Base-by-base conservation (phyloP, 2,329 filamentous ascomycete species). In the Colletotrichum sp. region DNA sequence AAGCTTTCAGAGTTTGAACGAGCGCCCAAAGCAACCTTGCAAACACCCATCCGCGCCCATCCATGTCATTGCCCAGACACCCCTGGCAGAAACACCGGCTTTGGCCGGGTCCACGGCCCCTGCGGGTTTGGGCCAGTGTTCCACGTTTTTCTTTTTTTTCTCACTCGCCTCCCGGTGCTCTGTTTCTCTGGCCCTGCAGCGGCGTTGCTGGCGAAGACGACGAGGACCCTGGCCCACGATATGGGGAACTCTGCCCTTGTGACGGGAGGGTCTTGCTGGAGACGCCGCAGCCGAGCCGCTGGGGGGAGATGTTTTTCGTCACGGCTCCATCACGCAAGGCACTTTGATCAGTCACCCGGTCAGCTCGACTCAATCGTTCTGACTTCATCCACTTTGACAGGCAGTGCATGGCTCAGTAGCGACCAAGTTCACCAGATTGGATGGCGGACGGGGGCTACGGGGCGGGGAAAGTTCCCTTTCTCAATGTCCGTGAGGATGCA, bases 81-180 rank as follows among this genome's bases (percentile, higher is more conserved):
- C 72, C 60, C 68, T 61, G 72, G 27, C 39, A 67, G 28, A 72
- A 72, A 68, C 63, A 28, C n/a, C 63, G 69, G 72, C 68, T 63
- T 57, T 72, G 25, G 68, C 72, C 63, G 68, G 69, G 72, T 32
- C 59, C 59, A 57, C 30, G 39, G 72, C 60, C n/a, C 55, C 22
- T 65, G 44, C 27, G 36, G 27, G 28, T 28, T 74, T 27, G 64
- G 60, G 52, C 39, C 63, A 19, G 16, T 48, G 63, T 74, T 66
- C 70, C 64, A 73, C 70, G 70, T 65, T 73, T 68, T 66, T 63
- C 12, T 32, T 3, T 36, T 60, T 12, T 39, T 7, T 66, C 27
- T n/a, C 22, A 13, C 44, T 48, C 44, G 5, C n/a, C n/a, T 22
- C 44, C 44, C 44, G 44, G n/a, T 12, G 22, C 28, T 67, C 22